These are phyloP conservation scores for Hibiscus mutabilis DNA, from an alignment of 345 rosid genomes.

Conservation along the genomic window DNA sequence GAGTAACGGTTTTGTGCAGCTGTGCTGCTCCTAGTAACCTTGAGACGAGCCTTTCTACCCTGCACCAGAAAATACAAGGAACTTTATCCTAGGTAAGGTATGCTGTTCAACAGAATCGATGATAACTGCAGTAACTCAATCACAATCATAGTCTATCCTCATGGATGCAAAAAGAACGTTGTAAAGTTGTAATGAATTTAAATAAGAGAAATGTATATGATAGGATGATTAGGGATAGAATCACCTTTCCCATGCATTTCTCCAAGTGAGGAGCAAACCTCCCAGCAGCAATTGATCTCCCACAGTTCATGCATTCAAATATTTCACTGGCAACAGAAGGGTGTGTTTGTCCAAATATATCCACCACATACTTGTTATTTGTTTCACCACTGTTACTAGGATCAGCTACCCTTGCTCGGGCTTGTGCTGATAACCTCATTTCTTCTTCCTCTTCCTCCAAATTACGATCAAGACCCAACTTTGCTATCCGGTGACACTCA, in stretches of 20 bases:
- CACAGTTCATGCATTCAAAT: conserved; percentile 92
- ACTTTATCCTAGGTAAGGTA: background rate
- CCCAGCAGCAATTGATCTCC: conserved; percentile 79
- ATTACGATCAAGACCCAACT: conserved; percentile 74
- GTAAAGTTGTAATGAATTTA: background rate
- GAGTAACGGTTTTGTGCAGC: conserved; percentile 55
- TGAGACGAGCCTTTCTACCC: conserved; percentile 89
- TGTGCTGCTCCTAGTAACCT: conserved; percentile 67
- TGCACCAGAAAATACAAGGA: conserved; percentile 19
- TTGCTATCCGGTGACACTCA: conserved; percentile 79
- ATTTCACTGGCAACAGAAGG: conserved; percentile 77
- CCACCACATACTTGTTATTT: conserved; percentile 73
- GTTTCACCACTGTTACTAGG: conserved; percentile 60
- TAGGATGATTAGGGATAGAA: background rate
- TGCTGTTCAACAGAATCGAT: background rate
- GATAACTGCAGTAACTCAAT: background rate
- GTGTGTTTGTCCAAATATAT: conserved; percentile 85
- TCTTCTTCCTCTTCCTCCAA: conserved; percentile 88
- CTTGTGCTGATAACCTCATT: conserved; percentile 72
- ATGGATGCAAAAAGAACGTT: background rate
- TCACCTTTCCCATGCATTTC: conserved; percentile 98
- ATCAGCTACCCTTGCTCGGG: conserved; percentile 67
- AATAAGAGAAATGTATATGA: background rate
- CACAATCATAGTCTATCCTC: conserved; percentile 12
- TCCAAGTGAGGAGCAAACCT: conserved; percentile 96